A percentile compares a stretch with the other conserved stretches of the same genome.
These are phyloP conservation scores for Pseudopithomyces maydicus DNA, from an alignment of 2,329 filamentous ascomycete species.

Conservation along the genomic window DNA sequence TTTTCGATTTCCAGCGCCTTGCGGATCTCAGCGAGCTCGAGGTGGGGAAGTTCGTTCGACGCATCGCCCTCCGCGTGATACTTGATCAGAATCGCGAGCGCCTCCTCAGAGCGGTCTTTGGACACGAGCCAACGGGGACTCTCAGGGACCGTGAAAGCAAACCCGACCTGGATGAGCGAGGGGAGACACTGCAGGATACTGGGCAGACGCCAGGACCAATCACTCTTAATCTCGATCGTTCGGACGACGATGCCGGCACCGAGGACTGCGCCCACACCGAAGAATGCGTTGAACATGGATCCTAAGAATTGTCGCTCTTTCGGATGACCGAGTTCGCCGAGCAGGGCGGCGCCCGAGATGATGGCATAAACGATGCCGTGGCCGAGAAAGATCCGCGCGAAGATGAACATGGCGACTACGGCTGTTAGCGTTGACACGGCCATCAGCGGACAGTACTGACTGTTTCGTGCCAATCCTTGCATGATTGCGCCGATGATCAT, in stretches of 20 bases:
- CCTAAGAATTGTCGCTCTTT: constrained; percentile 70
- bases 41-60: constrained; percentile 62
- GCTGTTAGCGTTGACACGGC: background rate
- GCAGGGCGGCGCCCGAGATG: constrained; percentile 66
- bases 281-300: constrained; percentile 71
- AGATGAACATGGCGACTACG: constrained; percentile 58
- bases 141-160: constrained; percentile 68
- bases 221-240: constrained; percentile 60
- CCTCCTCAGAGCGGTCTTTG: constrained; percentile 67
- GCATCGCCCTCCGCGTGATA: constrained; percentile 67
- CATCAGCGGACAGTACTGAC: constrained; percentile 19
- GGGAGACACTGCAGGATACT: constrained; percentile 68
- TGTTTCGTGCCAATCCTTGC: constrained; percentile 57
- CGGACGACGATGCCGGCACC: constrained; percentile 69
- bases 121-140: constrained; percentile 69
- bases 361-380: constrained; percentile 71
- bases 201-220: constrained; percentile 72
- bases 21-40: constrained; percentile 70
- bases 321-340: constrained; percentile 70
- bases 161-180: constrained; percentile 65
- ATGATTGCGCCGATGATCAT: constrained; percentile 63
- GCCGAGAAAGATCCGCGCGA: constrained; percentile 66
- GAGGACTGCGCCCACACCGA: constrained; percentile 62
- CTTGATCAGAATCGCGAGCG: constrained; percentile 64
- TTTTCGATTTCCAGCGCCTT: constrained; percentile 66